Conservation (phyloP, 2,329 filamentous ascomycete genomes). For the Arthrobotrys conoides region DNA sequence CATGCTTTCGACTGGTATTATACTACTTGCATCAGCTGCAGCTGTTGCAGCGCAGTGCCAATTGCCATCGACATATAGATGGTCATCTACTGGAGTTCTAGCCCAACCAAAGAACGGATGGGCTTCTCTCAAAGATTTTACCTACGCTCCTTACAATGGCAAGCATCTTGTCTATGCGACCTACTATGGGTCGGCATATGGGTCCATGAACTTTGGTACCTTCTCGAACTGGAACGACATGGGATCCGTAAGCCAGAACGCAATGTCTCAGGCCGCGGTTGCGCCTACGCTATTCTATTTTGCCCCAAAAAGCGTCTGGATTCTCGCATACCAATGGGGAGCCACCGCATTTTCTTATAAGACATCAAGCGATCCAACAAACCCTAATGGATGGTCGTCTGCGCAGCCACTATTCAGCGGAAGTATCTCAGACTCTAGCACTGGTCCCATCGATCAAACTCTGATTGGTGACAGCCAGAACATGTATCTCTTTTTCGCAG, state of each 20-base stretch:
- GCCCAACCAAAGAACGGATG: conserved; percentile 72
- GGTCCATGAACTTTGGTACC: conserved; percentile 74
- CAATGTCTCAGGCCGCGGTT: conserved; percentile 70
- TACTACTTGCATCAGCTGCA: conserved; percentile 37
- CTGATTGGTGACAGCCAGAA: conserved; percentile 74
- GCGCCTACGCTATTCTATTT: conserved; percentile 77
- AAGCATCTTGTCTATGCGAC: conserved; percentile 76
- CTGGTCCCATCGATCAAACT: conserved; percentile 75
- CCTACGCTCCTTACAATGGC: conserved; percentile 71
- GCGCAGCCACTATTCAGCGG: conserved; percentile 73
- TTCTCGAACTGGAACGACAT: conserved; percentile 73
- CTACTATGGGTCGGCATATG: conserved; percentile 69
- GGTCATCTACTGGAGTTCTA: conserved; percentile 71
- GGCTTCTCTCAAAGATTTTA: conserved; percentile 77
- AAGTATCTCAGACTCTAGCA: conserved; percentile 67
- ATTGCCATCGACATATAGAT: conserved; percentile 73
- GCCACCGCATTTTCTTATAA: conserved; percentile 74
- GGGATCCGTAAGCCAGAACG: conserved; percentile 71
- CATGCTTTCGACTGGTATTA: conserved; percentile 31
- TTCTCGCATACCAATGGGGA: conserved; percentile 78
- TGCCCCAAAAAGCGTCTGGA: conserved; percentile 74
- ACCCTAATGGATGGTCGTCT: conserved; percentile 73
- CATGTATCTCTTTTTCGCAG: conserved; percentile 79
- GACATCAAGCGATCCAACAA: conserved; percentile 73
- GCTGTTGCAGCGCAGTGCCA: conserved; percentile 66